Base-by-base conservation (phyloP, 495 filamentous ascomycete genomes). In the Podospora sp. region DNA sequence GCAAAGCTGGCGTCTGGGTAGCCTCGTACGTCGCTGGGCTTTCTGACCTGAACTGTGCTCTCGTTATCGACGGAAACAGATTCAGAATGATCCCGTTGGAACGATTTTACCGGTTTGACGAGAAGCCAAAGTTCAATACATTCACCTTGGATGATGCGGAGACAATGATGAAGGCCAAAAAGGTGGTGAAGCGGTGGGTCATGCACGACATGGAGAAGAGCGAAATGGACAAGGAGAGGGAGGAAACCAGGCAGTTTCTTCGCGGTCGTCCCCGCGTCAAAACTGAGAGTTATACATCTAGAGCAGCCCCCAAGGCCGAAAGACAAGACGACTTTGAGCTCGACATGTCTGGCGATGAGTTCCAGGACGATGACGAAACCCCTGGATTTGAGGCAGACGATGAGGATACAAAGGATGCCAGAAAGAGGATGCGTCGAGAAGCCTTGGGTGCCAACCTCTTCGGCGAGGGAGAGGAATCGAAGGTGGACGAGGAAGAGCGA, bases 1-100 rank as follows among this genome's bases (percentile, higher is more conserved):
- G 92, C 72, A 96, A 92, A 72, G 91, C 73, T 1, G 75, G 96
- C 68, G 90, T 89, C 1, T 99, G 93, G 93, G 89, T 94, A 25
- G 96, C 94, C 21, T 90, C 89, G 52, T 96, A 97, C 69, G 90
- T 97, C 73, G 89, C 89, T 12, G 90, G 90, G 25, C 79, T 97
- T 57, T 96, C 93, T 0, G 88, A 94, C 53, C 87, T 85, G 0
- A 85, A 86, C 67, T 89, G 91, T 7, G 88, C 93, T 25, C 87
- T 99, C 65, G 83, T 91, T 16, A 84, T 91, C 21, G 89, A 90
- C 25, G 80, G 79, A 0, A 80, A 75, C 0, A 85, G 84, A 46
- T 96, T 96, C 81, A 88, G 89, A 40, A 92, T 98, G 90, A 83
- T 95, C 22, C 96, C 96, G 0, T 77, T 96, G 11, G 93, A 98